These are phyloP conservation scores for Schizosaccharomyces osmophilus DNA, from an alignment of 805 yeast species.

Conservation along the genomic window DNA sequence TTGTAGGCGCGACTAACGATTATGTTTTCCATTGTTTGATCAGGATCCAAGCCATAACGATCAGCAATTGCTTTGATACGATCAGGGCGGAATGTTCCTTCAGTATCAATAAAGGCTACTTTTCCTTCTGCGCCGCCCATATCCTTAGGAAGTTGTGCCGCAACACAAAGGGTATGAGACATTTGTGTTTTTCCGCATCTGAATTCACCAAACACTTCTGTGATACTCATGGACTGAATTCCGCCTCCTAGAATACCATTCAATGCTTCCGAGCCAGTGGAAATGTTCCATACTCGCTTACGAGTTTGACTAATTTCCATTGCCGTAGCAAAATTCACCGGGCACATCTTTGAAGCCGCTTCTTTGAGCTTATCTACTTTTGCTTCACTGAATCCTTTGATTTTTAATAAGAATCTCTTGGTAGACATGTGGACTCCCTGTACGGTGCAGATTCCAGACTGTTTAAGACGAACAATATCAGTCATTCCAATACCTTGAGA, in stretches of 20 bases:
- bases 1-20: constrained; percentile 55
- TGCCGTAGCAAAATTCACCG: constrained; percentile 53
- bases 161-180: constrained; percentile 56
- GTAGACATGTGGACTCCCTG: constrained; percentile 27
- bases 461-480: constrained; percentile 44
- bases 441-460: constrained; percentile 44
- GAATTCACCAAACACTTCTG: constrained; percentile 61
- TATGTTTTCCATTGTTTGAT: constrained; percentile 37
- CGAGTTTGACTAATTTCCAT: constrained; percentile 41
- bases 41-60: constrained; percentile 43
- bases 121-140: constrained; percentile 68
- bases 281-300: constrained; percentile 34
- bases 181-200: constrained; percentile 66
- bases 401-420: constrained; percentile 35
- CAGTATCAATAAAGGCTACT: constrained; percentile 57
- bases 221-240: constrained; percentile 47
- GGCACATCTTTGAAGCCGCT: constrained; percentile 38
- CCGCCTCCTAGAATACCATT: constrained; percentile 50
- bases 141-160: constrained; percentile 33
- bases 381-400: constrained; percentile 50
- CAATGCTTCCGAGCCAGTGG: constrained; percentile 49
- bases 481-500: constrained; percentile 34
- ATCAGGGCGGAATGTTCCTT: constrained; percentile 62
- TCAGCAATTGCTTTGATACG: constrained; percentile 39
- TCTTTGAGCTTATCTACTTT: constrained; percentile 56